Base-by-base conservation (phyloP, 164 flowering plant species). In the Stephania yunnanensis region DNA sequence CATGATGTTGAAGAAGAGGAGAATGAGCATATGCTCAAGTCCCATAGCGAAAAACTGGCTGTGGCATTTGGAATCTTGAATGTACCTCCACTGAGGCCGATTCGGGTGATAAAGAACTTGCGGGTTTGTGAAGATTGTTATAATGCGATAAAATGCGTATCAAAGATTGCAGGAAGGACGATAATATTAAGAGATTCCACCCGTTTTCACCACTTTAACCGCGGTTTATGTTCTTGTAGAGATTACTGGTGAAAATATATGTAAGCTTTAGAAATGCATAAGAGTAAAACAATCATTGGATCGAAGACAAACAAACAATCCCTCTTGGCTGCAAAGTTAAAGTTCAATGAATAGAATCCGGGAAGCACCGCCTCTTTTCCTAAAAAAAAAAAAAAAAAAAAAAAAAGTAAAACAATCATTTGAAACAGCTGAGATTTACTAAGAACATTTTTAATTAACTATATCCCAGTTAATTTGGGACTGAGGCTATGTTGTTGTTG, bases 1-100 rank as follows among this genome's bases (percentile, higher is more conserved):
- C 98, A 92, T 83, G 99, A 92, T 77, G 99, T 93, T 48, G 95
- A 92, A 80, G 97, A 93, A 79, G 98, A 93, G 81, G 99, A 93
- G 81, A 95, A 95, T 78, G 95, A 83, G 83, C 86, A 90, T 65
- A 89, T 95, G 94, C 90, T 95, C 36, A 89, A 78, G 86, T 86
- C 91, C 82, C 97, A 90, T 74, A 92, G 98, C 75, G 99, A 93
- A 78, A 91, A 85, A 76, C 82, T 93, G 72, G 99, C 99, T 10
- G 95, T 95, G 58, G 97, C 92, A 10, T 95, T 84, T 87, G 99
- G 91, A 31, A 87, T 92, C 76, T 77, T 93, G 74, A 85, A 82
- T 45, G 79, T 88, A 71, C 91, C 95, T n/a, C 73, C 85, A 22
- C 93, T 93, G 55, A 83, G 90, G 79, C 93, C 99, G 17, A 85